phyloP scores from a whole-genome alignment of 2,329 filamentous ascomycete genomes.

The Talaromyces sp. region DNA sequence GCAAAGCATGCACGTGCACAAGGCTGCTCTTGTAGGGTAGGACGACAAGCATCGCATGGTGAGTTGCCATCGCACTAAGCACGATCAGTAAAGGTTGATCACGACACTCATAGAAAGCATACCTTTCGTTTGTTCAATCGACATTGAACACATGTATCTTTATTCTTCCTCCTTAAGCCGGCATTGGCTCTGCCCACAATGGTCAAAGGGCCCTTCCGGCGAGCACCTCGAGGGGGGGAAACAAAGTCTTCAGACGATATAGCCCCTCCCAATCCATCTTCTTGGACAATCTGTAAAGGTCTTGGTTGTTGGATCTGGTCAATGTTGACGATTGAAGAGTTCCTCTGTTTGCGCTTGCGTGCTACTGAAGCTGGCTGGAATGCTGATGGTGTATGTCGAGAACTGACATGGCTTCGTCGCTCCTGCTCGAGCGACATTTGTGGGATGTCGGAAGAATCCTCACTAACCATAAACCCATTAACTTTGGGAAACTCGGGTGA shows the following conservation, averaged over 20 bases:
- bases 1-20: slow-evolving; percentile 45
- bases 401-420: slow-evolving; percentile 24
- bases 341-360: slow-evolving; percentile 36
- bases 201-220: slow-evolving; percentile 41
- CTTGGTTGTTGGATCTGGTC: slow-evolving; percentile 29
- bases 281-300: slow-evolving; percentile 43
- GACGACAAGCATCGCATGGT: slow-evolving; percentile 42
- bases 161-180: slow-evolving; percentile 42
- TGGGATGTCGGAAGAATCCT: slow-evolving; percentile 31
- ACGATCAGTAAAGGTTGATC: slow-evolving; percentile 15
- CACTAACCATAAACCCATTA: slow-evolving; percentile 37
- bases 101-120: slow-evolving; percentile 6
- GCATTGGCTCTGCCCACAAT: slow-evolving; percentile 41
- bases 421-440: slow-evolving; percentile 26
- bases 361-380: slow-evolving; percentile 34
- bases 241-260: slow-evolving; percentile 42
- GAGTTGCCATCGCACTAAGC: slow-evolving; percentile 41
- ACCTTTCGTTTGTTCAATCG: slow-evolving; percentile 46
- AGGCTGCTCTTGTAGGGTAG: slow-evolving; percentile 42
- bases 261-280: slow-evolving; percentile 42
- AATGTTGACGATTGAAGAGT: slow-evolving; percentile 24
- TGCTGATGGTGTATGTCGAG: slow-evolving; percentile 29
- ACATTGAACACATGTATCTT: slow-evolving; percentile 45
- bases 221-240: slow-evolving; percentile 41
- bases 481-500: slow-evolving; percentile 28